Evolutionary conservation across 176 grass and related monocot genomes (phyloP).

Genomic region (Sorghum bicolor): Sorghum_bicolor_NCBIv3 NC_012871.2:59045001-59045500

Average conservation of each 20-base stretch:
- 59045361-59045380: not conserved
- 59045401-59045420: not conserved
- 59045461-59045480: not conserved
- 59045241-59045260: not conserved
- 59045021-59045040: not conserved
- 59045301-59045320: conserved; percentile 40
- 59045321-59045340: conserved; percentile 57
- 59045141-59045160: conserved; percentile 42
- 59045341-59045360: conserved; percentile 34
- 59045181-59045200: not conserved
- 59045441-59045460: not conserved
- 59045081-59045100: not conserved
- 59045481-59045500: not conserved
- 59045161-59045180: conserved; percentile 73
- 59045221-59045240: not conserved
- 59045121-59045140: not conserved
- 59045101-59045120: not conserved
- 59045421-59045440: not conserved
- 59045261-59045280: conserved; percentile 1
- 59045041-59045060: not conserved
- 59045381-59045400: not conserved
- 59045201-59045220: not conserved
- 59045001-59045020: not conserved
- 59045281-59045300: conserved; percentile 1
- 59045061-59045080: too few relatives aligned